Evolutionary conservation across 805 yeast genomes (phyloP), one percentile per base, ranked within the genome.

Genomic region (Groenewaldozyma salmanticensis): DNA sequence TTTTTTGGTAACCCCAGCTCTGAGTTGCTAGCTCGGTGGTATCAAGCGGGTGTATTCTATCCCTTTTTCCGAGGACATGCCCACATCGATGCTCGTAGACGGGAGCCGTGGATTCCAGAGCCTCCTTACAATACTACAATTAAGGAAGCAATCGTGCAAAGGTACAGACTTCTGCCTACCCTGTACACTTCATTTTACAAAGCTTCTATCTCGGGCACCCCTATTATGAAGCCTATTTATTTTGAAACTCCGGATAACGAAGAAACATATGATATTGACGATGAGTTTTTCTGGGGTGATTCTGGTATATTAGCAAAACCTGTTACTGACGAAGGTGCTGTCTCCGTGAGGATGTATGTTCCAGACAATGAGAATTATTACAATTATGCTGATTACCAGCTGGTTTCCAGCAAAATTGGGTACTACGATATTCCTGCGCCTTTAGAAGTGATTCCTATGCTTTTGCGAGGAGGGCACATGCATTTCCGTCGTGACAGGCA

Each of bases 51-150:
- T 44, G 75, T 83, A 21, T 90, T 94, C 81, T 88, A 90, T 61
- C 98, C 98, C 27, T 92, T 92, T 54, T 90, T 92, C 67, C 71
- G 98, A 54, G 96, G 81, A 0, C 99, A 92, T 63, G 96, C 97
- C 0, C 97, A 92, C 64, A 82, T 90, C 40, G 98, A 92, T 59
- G 70, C 96, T 1, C 71, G 81, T 54, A 77, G 97, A 62, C 74
- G 96, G 47, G 98, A 92, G 59, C 98, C 98, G 1, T 90, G 86
- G 79, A 59, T 90, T 35, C 69, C 81, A 1, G 82, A 83, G 5
- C 94, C 80, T 22, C 88, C 90, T 2, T 76, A 75, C 50, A 75
- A 80, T 5, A 62, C 74, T 0, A 57, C 72, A 18, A 79, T 88
- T 43, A 71, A 81, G 45, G 79, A 82, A 35, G 80, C 94, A 0